phyloP scores from a whole-genome alignment of 2,329 filamentous ascomycete genomes.

The Calonectria pauciramosa region DNA sequence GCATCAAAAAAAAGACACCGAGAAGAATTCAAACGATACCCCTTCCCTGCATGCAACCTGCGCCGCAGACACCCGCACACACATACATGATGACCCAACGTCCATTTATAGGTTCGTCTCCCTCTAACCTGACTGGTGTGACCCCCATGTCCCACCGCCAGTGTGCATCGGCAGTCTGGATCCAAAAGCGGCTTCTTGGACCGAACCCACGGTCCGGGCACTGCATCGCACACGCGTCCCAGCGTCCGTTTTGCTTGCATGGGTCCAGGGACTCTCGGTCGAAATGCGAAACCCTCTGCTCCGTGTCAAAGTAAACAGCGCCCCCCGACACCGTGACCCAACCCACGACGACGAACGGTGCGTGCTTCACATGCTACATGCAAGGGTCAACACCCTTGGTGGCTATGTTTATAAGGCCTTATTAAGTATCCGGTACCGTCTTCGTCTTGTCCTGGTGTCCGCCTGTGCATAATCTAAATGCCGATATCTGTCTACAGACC shows the following conservation, averaged over 20 bases:
- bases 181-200: constrained; percentile 18
- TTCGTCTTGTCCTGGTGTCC: background rate
- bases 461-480: constrained; percentile 6
- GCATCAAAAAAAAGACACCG: constrained; percentile 13
- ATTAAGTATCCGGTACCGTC: background rate
- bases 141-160: background rate
- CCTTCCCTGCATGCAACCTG: constrained; percentile 5
- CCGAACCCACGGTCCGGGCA: background rate
- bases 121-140: background rate
- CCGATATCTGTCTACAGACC: background rate
- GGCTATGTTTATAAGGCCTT: background rate
- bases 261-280: background rate
- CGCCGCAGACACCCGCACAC: background rate
- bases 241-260: background rate
- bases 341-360: background rate
- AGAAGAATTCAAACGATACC: constrained; percentile 10
- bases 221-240: constrained; percentile 5
- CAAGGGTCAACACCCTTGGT: background rate
- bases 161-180: constrained; percentile 10
- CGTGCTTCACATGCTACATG: background rate
- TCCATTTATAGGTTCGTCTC: background rate
- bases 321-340: background rate
- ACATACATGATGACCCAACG: background rate
- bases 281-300: constrained; percentile 3
- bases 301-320: background rate